Base-by-base conservation (phyloP, 202 grass and related monocot genomes). In the Musa balbisiana region DNA sequence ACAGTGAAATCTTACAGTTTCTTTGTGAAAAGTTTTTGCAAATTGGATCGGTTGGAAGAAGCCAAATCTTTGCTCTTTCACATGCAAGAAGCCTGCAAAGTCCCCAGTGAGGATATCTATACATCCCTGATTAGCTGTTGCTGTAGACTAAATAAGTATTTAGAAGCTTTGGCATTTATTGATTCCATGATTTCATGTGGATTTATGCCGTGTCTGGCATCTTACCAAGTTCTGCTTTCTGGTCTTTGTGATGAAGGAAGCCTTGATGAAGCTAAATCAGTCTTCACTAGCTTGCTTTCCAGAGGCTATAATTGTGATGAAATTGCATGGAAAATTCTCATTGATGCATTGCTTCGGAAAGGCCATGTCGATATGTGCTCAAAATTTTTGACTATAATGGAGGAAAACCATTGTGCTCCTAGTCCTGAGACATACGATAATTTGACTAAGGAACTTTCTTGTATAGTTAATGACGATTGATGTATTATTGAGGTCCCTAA, bases 241-340 rank as follows among this genome's bases (percentile, higher is more conserved):
- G 74, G 79, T 53, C 85, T 87, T 73, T 96, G 85, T 87, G 87
- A 87, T 72, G 83, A 87, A 71, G 93, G 85, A 72, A 90, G 72
- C 51, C 82, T 90, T 81, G 49, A 89, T 67, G 78, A 83, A 49
- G 87, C 81, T 81, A 92, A 86, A 73, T 72, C 68, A 51, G 70
- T 92, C 75, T 96, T 96, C 79, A 75, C 76, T 87, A 82, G 78
- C 72, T 81, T 92, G 68, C 75, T 92, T 49, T 73, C 54, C 12
- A 90, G 83, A 79, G 87, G 83, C 60, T 96, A 92, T 85, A 92
- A 87, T 79, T 78, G 73, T 19, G 84, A 96, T 90, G 93, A 96
- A 83, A 82, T 92, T 82, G 90, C 73, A 62, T 88, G 90, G 85
- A 96, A 88, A 77, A 96, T 96, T 85, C 83, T 96, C 71, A 78